Evolutionary conservation across 805 yeast species (phyloP).

Genomic region (Lipomyces oligophaga): DNA sequence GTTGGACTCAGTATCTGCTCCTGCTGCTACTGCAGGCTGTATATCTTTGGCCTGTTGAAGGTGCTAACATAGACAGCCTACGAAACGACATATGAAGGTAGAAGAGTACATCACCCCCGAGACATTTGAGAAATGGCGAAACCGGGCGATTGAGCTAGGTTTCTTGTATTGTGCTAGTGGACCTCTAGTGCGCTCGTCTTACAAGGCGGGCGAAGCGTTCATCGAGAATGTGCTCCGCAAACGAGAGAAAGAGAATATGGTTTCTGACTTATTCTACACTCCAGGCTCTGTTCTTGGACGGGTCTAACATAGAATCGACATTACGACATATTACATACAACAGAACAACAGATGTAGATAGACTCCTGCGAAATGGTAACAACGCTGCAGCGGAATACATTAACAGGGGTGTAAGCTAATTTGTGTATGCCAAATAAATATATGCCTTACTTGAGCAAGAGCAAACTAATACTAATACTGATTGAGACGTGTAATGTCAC

Average conservation of each 20-base stretch:
- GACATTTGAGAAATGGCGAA: constrained; percentile 90
- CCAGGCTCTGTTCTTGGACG: not conserved
- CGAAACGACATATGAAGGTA: constrained; percentile 97
- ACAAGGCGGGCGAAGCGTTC: constrained; percentile 97
- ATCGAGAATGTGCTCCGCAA: constrained; percentile 88
- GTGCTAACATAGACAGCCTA: constrained; percentile 76
- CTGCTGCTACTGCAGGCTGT: too few species aligned
- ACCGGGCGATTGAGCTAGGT: constrained; percentile 78
- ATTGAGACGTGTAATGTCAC: too few species aligned
- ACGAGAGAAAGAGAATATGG: constrained; percentile 48
- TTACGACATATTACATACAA: too few species aligned
- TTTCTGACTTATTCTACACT: too few species aligned
- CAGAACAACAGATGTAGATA: too few species aligned
- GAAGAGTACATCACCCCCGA: constrained; percentile 93
- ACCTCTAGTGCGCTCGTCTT: constrained; percentile 92
- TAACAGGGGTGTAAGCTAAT: too few species aligned
- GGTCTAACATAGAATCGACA: not conserved
- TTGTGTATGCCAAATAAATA: too few species aligned
- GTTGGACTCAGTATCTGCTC: not conserved
- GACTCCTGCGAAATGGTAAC: too few species aligned
- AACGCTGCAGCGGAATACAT: too few species aligned
- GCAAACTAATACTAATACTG: too few species aligned
- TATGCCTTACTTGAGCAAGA: too few species aligned
- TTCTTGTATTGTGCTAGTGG: constrained; percentile 96
- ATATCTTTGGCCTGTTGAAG: not conserved